A percentile compares a stretch with the other conserved stretches of the same genome.
Conservation (phyloP, 2,329 filamentous ascomycete species). For the Fusarium paranaense region DNA sequence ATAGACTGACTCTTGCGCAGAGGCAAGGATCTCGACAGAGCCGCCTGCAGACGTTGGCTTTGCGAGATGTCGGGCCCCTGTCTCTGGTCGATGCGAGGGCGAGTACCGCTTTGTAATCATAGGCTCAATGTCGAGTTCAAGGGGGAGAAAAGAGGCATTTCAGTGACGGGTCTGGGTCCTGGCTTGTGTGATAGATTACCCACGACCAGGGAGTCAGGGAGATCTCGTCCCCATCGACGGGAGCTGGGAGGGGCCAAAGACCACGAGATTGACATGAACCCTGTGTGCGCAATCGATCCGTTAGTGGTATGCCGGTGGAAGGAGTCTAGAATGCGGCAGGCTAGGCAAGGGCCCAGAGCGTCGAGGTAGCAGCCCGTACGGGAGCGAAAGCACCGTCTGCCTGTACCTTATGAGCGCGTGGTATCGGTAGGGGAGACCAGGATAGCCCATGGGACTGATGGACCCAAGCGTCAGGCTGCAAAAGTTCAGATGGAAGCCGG, state of each 20-base stretch:
- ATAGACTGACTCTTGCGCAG: slow-evolving; percentile 17
- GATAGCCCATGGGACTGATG: slow-evolving; percentile 15
- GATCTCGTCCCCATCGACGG: slow-evolving; percentile 37
- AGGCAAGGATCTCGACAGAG: slow-evolving; percentile 12
- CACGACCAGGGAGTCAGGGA: slow-evolving; percentile 24
- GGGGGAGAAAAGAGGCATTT: slow-evolving; percentile 11
- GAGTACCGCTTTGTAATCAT: slow-evolving; percentile 4
- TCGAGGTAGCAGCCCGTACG: slow-evolving; percentile 36
- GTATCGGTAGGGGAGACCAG: slow-evolving; percentile 28
- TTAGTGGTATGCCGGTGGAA: slow-evolving; percentile 29
- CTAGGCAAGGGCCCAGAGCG: slow-evolving; percentile 26
- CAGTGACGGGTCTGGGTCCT: slow-evolving; percentile 15
- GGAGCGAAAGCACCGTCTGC: slow-evolving; percentile 29
- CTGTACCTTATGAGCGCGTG: slow-evolving; percentile 14
- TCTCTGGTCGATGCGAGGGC: not conserved
- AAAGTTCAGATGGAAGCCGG: slow-evolving; percentile 30
- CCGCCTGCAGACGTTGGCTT: not conserved
- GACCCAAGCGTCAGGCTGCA: slow-evolving; percentile 20
- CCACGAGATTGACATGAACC: slow-evolving; percentile 31
- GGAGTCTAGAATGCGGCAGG: slow-evolving; percentile 33
- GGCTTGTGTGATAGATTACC: slow-evolving; percentile 6
- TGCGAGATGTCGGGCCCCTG: not conserved
- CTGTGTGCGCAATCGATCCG: slow-evolving; percentile 17
- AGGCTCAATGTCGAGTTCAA: slow-evolving; percentile 5
- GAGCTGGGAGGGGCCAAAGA: slow-evolving; percentile 31